phyloP scores from a whole-genome alignment of 2,329 filamentous ascomycete genomes.

The Epichloe sibirici region DNA sequence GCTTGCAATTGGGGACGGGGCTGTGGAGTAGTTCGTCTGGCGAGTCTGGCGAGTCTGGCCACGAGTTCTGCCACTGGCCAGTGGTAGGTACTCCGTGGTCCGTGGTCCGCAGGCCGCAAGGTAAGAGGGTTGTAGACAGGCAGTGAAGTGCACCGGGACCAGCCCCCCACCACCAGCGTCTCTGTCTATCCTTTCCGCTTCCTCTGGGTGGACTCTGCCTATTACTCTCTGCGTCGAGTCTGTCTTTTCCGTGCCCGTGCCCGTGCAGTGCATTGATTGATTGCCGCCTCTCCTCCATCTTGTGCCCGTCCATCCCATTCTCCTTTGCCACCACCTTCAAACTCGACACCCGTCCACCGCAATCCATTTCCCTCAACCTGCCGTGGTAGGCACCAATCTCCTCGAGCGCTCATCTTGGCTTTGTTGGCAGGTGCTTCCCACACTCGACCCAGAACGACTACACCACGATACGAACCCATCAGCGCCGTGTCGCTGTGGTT shows the following conservation, averaged over 20 bases:
- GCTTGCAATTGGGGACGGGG: not conserved
- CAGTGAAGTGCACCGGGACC: too few relatives aligned
- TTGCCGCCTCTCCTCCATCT: constrained; percentile 2
- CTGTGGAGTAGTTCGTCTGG: not conserved
- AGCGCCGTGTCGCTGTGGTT: not conserved
- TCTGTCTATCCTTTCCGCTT: not conserved
- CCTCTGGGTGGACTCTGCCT: not conserved
- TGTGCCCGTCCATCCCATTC: not conserved
- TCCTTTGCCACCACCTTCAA: constrained; percentile 1
- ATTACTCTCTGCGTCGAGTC: not conserved
- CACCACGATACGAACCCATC: not conserved
- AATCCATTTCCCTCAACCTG: not conserved
- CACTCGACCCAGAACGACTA: not conserved
- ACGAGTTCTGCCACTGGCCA: too few relatives aligned
- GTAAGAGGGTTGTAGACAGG: too few relatives aligned
- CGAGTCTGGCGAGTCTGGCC: not conserved
- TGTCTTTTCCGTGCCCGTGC: not conserved
- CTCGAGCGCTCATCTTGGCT: not conserved
- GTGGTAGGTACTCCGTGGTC: too few relatives aligned
- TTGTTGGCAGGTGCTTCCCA: not conserved
- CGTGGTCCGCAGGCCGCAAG: too few relatives aligned
- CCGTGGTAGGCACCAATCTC: not conserved
- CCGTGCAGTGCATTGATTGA: not conserved
- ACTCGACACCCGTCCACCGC: not conserved
- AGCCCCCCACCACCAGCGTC: too few relatives aligned